Evolutionary conservation across 805 yeast species (phyloP), one percentile per base, ranked within the genome.

Genomic region (Tetrapisispora arboricola): DNA sequence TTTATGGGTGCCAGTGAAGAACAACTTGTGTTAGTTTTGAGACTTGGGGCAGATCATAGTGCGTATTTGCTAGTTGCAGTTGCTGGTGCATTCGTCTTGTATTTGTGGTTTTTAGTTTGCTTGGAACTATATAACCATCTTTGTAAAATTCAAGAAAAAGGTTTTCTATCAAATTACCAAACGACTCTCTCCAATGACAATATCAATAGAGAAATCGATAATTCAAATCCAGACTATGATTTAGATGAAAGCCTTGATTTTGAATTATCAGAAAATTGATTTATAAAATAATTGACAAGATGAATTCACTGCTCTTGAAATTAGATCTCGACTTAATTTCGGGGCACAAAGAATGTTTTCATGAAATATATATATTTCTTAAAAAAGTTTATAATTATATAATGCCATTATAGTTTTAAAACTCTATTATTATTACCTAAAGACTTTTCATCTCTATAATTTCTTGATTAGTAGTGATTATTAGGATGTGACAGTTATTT

Each of bases 1-100:
- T 90, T 90, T 58, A 88, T 88, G 96, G 76, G 84, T 21, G 97
- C 97, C 18, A 88, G 73, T 47, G 96, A 88, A 57, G 95, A 90
- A 58, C 95, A 88, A 57, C 66, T 90, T 51, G 61, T 63, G 9
- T 65, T 85, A 44, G 85, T 88, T 2, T 64, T 76, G 40, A 78
- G 76, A 49, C 68, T 84, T 49, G 84, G 86, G 1, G 81, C 95
- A 4, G 95, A 84, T 61, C 92, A 84, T 51, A 77, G 90, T 37
- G 76, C 95, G 0, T 90, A 90, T 60, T 73, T 84, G 28, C 65
- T 90, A 63, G 73, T 80, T 5, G 68, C 82, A 4, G 61, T 78
- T 11, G 75, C 88, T 6, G 84, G 84, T 0, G 88, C 94, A 1
- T 82, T 84, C 51, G 48, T 85, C 48, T 67, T 84, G 2, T 76